These are phyloP conservation scores for Apostasia shenzhenica DNA, from an alignment of 106 monocot species.

Conservation along the genomic window DNA sequence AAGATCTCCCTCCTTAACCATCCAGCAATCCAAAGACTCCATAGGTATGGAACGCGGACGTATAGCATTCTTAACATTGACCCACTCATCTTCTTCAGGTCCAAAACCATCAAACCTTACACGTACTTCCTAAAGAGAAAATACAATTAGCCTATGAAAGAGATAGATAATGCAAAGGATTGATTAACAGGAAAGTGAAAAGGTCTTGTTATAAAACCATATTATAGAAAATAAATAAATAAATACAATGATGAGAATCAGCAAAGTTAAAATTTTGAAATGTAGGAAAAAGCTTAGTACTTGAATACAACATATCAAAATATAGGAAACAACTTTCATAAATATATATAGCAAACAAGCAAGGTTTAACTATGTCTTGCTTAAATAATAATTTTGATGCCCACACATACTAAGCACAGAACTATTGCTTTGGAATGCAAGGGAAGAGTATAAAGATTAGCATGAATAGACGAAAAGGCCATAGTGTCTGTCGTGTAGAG, in stretches of 20 bases:
- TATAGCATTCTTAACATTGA: conserved; percentile 48
- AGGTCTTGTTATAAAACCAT: neutral
- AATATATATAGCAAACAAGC: too few species aligned
- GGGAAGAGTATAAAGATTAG: too few species aligned
- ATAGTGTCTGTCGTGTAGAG: too few species aligned
- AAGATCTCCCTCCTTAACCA: conserved; percentile 52
- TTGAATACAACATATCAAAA: neutral
- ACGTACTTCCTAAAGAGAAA: conserved; percentile 52
- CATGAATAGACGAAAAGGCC: too few species aligned
- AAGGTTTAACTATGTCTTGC: too few species aligned
- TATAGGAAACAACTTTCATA: too few species aligned
- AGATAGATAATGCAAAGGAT: neutral
- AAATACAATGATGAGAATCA: too few species aligned
- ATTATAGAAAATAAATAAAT: neutral
- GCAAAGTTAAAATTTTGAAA: too few species aligned
- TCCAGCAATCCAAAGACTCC: conserved; percentile 61
- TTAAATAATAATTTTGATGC: too few species aligned
- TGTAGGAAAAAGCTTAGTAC: neutral
- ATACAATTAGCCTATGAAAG: neutral
- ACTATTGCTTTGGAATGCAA: too few species aligned
- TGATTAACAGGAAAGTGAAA: neutral
- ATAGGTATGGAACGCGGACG: conserved; percentile 62
- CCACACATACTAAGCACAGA: too few species aligned
- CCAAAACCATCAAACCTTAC: conserved; percentile 63
- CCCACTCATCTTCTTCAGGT: conserved; percentile 79